phyloP scores from a whole-genome alignment of 768 basidiomycete species.

The Pleurotus eryngii region DNA sequence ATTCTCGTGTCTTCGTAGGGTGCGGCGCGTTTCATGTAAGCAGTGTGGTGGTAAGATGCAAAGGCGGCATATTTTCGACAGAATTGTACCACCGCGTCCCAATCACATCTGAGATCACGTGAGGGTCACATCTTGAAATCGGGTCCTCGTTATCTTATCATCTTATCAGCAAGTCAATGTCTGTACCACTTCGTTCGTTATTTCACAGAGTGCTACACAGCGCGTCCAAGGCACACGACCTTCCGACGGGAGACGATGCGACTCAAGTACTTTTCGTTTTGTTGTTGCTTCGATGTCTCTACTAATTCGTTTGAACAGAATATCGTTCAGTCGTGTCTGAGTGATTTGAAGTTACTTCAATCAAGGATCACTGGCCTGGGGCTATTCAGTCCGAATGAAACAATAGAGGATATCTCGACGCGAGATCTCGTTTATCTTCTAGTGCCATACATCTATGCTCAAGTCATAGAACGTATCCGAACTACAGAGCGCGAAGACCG shows the following conservation, averaged over 20 bases:
- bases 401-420: constrained; percentile 78
- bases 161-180: constrained; percentile 6
- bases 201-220: constrained; percentile 32
- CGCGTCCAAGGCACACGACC: constrained; percentile 35
- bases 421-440: constrained; percentile 72
- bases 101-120: not conserved
- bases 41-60: not conserved
- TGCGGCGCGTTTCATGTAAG: constrained; percentile 18
- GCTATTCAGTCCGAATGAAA: constrained; percentile 83
- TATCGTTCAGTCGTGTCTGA: constrained; percentile 50
- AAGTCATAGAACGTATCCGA: constrained; percentile 59
- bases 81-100: not conserved
- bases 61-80: not conserved
- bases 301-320: constrained; percentile 36
- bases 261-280: constrained; percentile 34
- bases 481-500: constrained; percentile 57
- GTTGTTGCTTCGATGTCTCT: not conserved
- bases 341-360: constrained; percentile 52
- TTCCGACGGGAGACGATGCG: constrained; percentile 38
- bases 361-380: constrained; percentile 56
- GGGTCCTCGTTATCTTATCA: not conserved
- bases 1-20: constrained; percentile 2
- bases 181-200: constrained; percentile 34
- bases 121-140: too few relatives aligned
- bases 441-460: constrained; percentile 65